Evolutionary conservation across 352 stramenopile species (phyloP), one percentile per base, ranked within the genome.

Genomic region (Hyaloperonospora arabidopsidis): DNA sequence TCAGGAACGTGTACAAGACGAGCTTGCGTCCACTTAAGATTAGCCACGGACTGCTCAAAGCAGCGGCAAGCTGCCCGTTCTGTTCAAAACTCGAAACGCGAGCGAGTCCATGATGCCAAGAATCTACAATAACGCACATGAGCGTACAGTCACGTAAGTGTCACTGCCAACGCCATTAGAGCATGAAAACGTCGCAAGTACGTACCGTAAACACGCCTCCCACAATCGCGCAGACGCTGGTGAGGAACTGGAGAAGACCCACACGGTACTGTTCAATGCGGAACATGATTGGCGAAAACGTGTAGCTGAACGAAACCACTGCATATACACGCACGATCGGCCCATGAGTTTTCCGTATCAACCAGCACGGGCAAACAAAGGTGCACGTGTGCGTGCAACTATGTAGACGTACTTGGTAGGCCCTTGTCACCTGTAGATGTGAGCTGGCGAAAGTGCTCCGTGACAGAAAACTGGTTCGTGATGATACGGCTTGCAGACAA

Each of bases 401-500:
- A 53, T 39, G 35, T 35, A 15, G 7, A 82, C 76, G 59, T 80
- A 91, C 84, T 86, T 2, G 84, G 84, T 0, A 93, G 64, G 2
- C 81, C 80, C 66, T 90, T 89, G 60, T 90, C 76, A 51, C 56
- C 97, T 65, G 87, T 93, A 70, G 72, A 88, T 28, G 84, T 88
- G 51, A 90, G 76, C 65, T 86, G 63, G 38, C 72, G 75, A 54
- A 98, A 89, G 74, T 98, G 94, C 63, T 99, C 93, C 12, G 96
- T 99, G 10, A 97, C 96, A n/a, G 85, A 97, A 76, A 98, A 99
- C 79, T 99, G 96, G 69, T 98, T 98, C 19, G 89, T 97, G 45
- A 85, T 70, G 57, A 98, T 89, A 7, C 69, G 77, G 5, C 71
- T 79, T 21, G 91, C 89, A 13, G 88, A 88, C 18, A 97, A 65